A percentile compares a stretch with the other conserved stretches of the same genome.
Evolutionary conservation across 805 yeast genomes (phyloP).

Genomic region (Teunomyces gatunensis): DNA sequence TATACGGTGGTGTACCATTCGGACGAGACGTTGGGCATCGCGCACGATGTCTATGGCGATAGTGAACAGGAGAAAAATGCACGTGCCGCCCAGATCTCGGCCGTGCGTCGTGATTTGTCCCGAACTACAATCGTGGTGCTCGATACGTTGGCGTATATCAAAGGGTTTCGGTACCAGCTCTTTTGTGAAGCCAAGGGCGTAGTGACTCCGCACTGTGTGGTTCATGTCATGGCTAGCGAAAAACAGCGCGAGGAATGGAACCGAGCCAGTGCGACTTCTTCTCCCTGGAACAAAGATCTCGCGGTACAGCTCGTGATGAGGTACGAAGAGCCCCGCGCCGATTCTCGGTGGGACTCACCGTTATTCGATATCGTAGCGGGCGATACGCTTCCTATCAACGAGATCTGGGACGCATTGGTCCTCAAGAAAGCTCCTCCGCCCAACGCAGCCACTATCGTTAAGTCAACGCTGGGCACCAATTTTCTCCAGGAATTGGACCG

Average conservation of each 20-base stretch:
- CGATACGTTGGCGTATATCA: slow-evolving; percentile 85
- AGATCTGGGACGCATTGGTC: slow-evolving; percentile 62
- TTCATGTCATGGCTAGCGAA: slow-evolving; percentile 72
- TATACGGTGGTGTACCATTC: slow-evolving; percentile 65
- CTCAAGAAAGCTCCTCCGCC: slow-evolving; percentile 67
- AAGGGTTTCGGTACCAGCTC: slow-evolving; percentile 92
- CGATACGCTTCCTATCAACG: slow-evolving; percentile 60
- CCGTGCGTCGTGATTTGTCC: slow-evolving; percentile 78
- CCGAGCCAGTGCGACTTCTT: slow-evolving; percentile 51
- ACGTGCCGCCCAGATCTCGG: slow-evolving; percentile 82
- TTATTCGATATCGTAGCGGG: slow-evolving; percentile 65
- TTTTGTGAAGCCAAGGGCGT: slow-evolving; percentile 89
- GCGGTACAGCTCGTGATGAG: slow-evolving; percentile 72
- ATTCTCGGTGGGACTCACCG: slow-evolving; percentile 93
- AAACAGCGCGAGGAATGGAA: slow-evolving; percentile 68
- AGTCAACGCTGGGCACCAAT: slow-evolving; percentile 74
- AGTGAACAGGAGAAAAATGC: slow-evolving; percentile 76
- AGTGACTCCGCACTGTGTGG: slow-evolving; percentile 76
- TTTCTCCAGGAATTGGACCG: slow-evolving; percentile 77
- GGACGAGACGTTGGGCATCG: slow-evolving; percentile 75
- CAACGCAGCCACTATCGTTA: slow-evolving; percentile 78
- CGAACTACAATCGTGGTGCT: slow-evolving; percentile 72
- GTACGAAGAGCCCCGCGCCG: slow-evolving; percentile 89
- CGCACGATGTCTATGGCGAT: slow-evolving; percentile 65
- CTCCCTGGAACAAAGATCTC: slow-evolving; percentile 20